Conservation (phyloP, 768 basidiomycete genomes). For the Leccinum disarticulatum region DNA sequence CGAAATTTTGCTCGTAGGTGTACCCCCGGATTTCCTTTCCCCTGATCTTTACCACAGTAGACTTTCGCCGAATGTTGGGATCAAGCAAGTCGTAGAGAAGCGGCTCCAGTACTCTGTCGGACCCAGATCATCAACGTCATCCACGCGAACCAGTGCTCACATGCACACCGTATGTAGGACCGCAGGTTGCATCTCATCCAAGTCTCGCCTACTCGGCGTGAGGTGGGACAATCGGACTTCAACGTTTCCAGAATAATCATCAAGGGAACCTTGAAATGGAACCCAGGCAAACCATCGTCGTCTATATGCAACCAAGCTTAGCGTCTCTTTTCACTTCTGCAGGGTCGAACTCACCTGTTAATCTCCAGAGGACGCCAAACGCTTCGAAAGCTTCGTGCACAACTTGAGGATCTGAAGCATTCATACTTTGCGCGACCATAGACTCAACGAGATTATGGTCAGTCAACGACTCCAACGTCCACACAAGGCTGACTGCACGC, state of each 20-base stretch:
- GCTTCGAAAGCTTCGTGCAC: conserved; percentile 71
- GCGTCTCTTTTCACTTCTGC: background rate
- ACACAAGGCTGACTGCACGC: conserved; percentile 78
- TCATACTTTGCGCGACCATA: conserved; percentile 72
- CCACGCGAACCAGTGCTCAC: background rate
- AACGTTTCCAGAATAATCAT: conserved; percentile 85
- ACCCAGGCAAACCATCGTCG: conserved; percentile 78
- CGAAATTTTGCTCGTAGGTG: conserved; percentile 71
- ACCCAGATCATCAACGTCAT: background rate
- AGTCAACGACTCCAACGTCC: conserved; percentile 65
- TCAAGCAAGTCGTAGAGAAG: conserved; percentile 77
- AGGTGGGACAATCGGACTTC: conserved; percentile 68
- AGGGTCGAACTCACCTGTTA: conserved; percentile 58
- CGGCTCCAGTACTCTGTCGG: conserved; percentile 83
- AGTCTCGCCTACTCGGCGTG: conserved; percentile 83
- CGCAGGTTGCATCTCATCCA: conserved; percentile 97
- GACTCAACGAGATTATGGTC: conserved; percentile 70
- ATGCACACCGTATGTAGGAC: conserved; percentile 78
- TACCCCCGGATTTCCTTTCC: conserved; percentile 69
- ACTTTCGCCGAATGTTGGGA: conserved; percentile 56
- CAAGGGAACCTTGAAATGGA: conserved; percentile 81
- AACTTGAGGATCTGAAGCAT: conserved; percentile 47
- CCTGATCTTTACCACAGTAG: conserved; percentile 50
- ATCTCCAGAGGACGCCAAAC: conserved; percentile 90
- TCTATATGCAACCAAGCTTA: conserved; percentile 44